These are phyloP conservation scores for Aulographum hederae DNA, from an alignment of 2,329 filamentous ascomycete genomes.

Conservation along the genomic window DNA sequence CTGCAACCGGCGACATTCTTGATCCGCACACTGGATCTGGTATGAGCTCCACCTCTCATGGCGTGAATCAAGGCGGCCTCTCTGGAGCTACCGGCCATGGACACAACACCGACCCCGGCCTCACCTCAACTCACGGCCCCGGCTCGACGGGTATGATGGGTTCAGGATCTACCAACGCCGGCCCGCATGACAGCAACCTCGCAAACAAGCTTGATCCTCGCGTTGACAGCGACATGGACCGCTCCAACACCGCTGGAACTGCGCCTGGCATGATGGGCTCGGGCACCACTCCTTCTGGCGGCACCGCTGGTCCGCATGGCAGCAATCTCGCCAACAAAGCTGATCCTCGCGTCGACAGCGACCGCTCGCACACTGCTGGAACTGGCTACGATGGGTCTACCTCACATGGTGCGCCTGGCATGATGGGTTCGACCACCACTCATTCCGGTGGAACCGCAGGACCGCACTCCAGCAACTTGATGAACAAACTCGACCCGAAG, in stretches of 20 bases:
- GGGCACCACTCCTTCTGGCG: slow-evolving; percentile 7
- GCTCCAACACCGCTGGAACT: slow-evolving; percentile 9
- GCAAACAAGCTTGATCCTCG: slow-evolving; percentile 14
- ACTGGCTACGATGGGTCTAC: slow-evolving; percentile 2
- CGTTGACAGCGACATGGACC: slow-evolving; percentile 12
- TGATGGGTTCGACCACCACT: neutral
- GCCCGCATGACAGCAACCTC: slow-evolving; percentile 12
- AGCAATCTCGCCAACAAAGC: slow-evolving; percentile 4
- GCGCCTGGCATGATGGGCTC: slow-evolving; percentile 3
- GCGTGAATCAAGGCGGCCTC: too few relatives aligned
- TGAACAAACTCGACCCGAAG: slow-evolving; percentile 18
- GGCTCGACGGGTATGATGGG: neutral
- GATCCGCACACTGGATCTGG: too few relatives aligned
- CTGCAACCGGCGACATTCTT: too few relatives aligned
- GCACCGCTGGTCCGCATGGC: slow-evolving; percentile 2
- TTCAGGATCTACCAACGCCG: slow-evolving; percentile 9
- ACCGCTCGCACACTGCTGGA: slow-evolving; percentile 1
- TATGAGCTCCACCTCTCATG: too few relatives aligned
- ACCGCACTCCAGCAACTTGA: slow-evolving; percentile 14
- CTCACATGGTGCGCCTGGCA: slow-evolving; percentile 1
- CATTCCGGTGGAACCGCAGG: slow-evolving; percentile 9
- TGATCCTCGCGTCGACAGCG: slow-evolving; percentile 7
- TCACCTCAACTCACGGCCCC: neutral
- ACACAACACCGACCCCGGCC: neutral
- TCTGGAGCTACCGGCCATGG: too few relatives aligned